phyloP scores from a whole-genome alignment of 2,329 filamentous ascomycete genomes.

The Sporothrix sp. region DNA sequence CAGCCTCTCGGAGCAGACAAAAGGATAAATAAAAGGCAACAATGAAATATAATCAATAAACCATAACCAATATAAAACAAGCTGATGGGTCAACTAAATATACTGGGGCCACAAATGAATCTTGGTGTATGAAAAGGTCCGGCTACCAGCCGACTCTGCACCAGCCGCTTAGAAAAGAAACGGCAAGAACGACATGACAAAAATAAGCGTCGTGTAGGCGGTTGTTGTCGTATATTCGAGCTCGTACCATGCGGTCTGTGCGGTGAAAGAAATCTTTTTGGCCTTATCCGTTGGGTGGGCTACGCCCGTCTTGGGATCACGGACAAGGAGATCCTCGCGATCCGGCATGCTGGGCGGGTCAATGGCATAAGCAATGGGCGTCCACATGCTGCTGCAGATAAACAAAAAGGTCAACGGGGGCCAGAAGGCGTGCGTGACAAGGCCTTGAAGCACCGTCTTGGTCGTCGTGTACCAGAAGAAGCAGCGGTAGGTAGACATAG shows the following conservation, averaged over 20 bases:
- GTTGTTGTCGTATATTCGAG: slow-evolving; percentile 44
- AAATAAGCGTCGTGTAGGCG: slow-evolving; percentile 39
- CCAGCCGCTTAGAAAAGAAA: slow-evolving; percentile 2
- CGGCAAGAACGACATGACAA: slow-evolving; percentile 26
- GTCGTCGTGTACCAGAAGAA: slow-evolving; percentile 31
- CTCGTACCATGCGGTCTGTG: slow-evolving; percentile 47
- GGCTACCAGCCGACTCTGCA: too few species aligned
- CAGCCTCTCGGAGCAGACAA: too few species aligned
- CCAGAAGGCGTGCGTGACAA: slow-evolving; percentile 54
- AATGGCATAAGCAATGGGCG: slow-evolving; percentile 50
- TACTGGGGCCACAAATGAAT: too few species aligned
- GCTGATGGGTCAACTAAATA: too few species aligned
- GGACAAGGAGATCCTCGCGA: slow-evolving; percentile 37
- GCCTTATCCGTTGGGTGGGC: slow-evolving; percentile 36
- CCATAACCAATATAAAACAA: too few species aligned
- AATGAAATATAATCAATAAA: too few species aligned
- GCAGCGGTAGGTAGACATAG: slow-evolving; percentile 41
- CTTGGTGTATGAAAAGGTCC: too few species aligned
- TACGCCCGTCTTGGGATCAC: slow-evolving; percentile 46
- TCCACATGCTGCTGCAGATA: slow-evolving; percentile 46
- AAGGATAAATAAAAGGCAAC: background rate
- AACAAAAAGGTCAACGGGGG: slow-evolving; percentile 49
- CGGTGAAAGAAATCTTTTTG: slow-evolving; percentile 30
- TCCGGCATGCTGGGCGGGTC: slow-evolving; percentile 43
- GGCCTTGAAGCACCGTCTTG: slow-evolving; percentile 32